Percentiles rank a stretch among this genome's conserved stretches.
Conservation (phyloP, 768 basidiomycete species). For the Russula dissimulans region DNA sequence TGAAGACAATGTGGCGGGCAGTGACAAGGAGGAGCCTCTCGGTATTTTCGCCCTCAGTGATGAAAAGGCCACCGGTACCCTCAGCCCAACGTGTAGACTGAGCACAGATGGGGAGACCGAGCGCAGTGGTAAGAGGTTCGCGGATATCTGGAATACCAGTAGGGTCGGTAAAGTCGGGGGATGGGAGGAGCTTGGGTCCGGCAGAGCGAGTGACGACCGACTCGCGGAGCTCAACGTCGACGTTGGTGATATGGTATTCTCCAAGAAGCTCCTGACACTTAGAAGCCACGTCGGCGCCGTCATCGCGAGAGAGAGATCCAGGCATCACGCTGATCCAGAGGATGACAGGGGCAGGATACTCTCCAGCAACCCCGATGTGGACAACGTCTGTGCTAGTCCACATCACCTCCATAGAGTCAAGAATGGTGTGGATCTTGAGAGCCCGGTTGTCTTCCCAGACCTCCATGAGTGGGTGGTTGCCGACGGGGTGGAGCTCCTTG, state of each 20-base stretch:
- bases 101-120: neutral
- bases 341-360: neutral
- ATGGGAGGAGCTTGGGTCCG: neutral
- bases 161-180: neutral
- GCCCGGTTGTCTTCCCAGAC: neutral
- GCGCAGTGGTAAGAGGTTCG: neutral
- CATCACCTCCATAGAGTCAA: neutral
- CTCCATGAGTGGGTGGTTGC: neutral
- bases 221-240: neutral
- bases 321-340: neutral
- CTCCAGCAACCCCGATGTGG: neutral
- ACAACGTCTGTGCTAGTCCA: neutral
- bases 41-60: slow-evolving; percentile 27
- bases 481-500: neutral
- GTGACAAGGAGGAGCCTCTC: slow-evolving; percentile 25
- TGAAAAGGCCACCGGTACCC: slow-evolving; percentile 29
- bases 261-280: neutral
- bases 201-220: neutral
- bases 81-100: neutral
- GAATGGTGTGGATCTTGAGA: neutral
- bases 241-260: neutral
- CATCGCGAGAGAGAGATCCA: neutral
- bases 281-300: neutral
- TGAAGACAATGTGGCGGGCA: slow-evolving; percentile 27
- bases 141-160: neutral